Base-by-base conservation (phyloP, 768 basidiomycete genomes). In the Boletus bicolor region DNA sequence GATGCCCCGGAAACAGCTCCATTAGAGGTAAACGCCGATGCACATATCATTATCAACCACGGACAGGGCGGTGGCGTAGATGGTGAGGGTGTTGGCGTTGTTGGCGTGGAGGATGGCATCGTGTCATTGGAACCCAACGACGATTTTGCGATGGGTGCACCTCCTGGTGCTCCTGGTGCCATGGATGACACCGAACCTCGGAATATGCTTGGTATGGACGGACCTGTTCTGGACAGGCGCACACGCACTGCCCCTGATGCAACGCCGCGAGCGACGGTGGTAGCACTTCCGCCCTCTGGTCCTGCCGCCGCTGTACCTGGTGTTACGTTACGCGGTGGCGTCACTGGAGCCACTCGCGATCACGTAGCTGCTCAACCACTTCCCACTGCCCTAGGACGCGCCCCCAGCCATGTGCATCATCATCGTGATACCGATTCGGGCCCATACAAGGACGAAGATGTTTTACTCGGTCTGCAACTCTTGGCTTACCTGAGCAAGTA, bases 401-500 rank as follows among this genome's bases (percentile, higher is more conserved):
- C 55, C 9, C 54, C 69, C 1, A 68, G 57, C 39, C 79, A 77
- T 47, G 64, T 68, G 37, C 74, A 76, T 51, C 75, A 77, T 44
- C 68, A 73, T 21, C 76, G 76, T 44, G 73, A 76, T 26, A 10
- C 54, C 1, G 79, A 79, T 24, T 64, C 73, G 0, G 88, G 89
- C 0, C 90, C 89, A 0, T 97, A 95, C 72, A 82, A 92, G 28
- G 94, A 98, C 68, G 96, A 99, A 64, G 95, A 97, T 59, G 92
- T 98, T 0, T 76, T 98, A 2, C 82, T 95, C 9, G 84, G 88
- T 19, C 75, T 99, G 12, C 96, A 99, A 70, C 84, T 98, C 2
- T 80, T 99, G 1, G 97, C 97, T 4, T 98, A 99, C 68, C 79
- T 98, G 17, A 93, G 89, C 75, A 98, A 99, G 72, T 98, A 99